These are phyloP conservation scores for Zymoseptoria ardabiliae DNA, from an alignment of 2,329 filamentous ascomycete species.

Conservation along the genomic window DNA sequence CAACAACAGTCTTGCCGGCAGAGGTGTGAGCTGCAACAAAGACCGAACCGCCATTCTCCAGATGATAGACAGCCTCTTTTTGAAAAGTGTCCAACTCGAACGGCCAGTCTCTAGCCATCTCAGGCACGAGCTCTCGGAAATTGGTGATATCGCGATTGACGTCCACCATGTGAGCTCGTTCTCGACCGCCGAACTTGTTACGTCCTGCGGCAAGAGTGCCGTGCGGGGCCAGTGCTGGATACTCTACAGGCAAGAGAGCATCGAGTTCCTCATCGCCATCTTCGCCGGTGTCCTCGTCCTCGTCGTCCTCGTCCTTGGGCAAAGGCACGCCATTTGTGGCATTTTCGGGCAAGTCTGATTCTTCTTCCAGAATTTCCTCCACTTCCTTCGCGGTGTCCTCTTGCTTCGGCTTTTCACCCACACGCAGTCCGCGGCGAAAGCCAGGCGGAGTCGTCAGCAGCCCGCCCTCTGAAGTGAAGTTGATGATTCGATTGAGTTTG, in stretches of 20 bases:
- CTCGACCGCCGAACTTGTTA: constrained; percentile 65
- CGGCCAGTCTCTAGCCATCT: constrained; percentile 93
- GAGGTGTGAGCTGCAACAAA: constrained; percentile 98
- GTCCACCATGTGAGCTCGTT: constrained; percentile 99
- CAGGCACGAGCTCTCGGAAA: constrained; percentile 84
- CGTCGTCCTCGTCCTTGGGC: constrained; percentile 35
- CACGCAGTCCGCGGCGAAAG: constrained; percentile 68
- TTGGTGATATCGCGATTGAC: constrained; percentile 90
- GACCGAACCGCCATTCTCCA: constrained; percentile 93
- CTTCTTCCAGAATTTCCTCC: constrained; percentile 53
- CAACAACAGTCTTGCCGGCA: constrained; percentile 95
- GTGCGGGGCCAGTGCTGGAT: constrained; percentile 80
- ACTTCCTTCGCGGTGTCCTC: constrained; percentile 52
- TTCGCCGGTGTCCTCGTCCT: constrained; percentile 31
- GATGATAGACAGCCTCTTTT: constrained; percentile 95
- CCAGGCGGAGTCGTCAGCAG: constrained; percentile 78
- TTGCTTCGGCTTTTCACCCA: constrained; percentile 52
- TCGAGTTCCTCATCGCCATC: constrained; percentile 63
- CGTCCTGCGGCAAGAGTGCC: constrained; percentile 65
- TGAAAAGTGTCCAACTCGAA: constrained; percentile 98
- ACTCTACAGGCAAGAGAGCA: constrained; percentile 80
- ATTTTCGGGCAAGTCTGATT: constrained; percentile 37
- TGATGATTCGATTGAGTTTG: constrained; percentile 76
- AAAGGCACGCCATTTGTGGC: constrained; percentile 27
- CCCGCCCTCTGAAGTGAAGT: constrained; percentile 67